Evolutionary conservation across 2,329 filamentous ascomycete genomes (phyloP), one percentile per base, ranked within the genome.

Genomic region (Penicillium sp.): DNA sequence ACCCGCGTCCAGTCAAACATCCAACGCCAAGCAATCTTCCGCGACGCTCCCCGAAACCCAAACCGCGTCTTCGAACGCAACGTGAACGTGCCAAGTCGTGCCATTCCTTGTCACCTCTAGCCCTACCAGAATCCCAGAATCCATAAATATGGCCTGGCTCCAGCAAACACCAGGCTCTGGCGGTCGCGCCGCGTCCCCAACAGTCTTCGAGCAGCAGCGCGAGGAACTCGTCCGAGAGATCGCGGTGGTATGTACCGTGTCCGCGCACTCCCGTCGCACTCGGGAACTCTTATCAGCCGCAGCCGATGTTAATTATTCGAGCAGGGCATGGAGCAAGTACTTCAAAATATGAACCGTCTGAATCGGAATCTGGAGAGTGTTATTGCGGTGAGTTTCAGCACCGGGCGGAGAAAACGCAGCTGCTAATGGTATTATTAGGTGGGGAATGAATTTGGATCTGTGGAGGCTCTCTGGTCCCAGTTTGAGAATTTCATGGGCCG

Each of bases 401-500:
- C 12, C 1, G 2, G 3, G 6, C 2, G 1, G 21, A 8, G 4
- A 28, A 22, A n/a, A 12, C 8, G 9, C 10, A 42, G 31, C 26
- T 41, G 41, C 43, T 56, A 38, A 53, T 24, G 3, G 9, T 17
- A n/a, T 24, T 2, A 15, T 33, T 48, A 88, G 83, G 84, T 98
- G 45, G 93, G 93, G 33, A 95, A 95, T 70, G 93, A 98, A 64
- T 96, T 98, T 71, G 84, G 87, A n/a, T 90, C 88, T 4, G 93
- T 98, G 38, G 93, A 98, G 69, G 89, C 88, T 28, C 78, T 98
- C 15, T 98, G 93, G 93, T 94, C 87, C 34, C 88, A 95, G 63
- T 97, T 98, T 64, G 93, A 98, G 72, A 87, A 84, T 58, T 90
- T 97, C 60, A 97, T 96, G 90, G 87, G 81, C 8, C 87, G 85